phyloP scores from a whole-genome alignment of 192 early-diverging fungal species.

The Linnemannia exigua region DNA sequence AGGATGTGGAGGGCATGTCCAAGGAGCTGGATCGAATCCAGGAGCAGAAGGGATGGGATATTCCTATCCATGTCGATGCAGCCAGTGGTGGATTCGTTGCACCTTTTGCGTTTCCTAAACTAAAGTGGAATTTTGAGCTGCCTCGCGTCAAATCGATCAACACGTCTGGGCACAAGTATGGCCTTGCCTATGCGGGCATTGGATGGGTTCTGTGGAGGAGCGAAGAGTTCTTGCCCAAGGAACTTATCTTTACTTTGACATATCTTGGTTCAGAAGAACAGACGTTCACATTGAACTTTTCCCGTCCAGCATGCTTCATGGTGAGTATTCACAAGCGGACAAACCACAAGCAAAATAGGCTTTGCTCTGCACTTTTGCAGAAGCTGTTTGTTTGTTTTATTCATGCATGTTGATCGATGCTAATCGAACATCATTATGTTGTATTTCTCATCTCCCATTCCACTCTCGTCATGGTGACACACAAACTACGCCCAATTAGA shows the following conservation, averaged over 20 bases:
- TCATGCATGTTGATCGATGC: neutral
- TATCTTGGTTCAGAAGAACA: constrained; percentile 80
- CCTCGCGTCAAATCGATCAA: constrained; percentile 84
- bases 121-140: constrained; percentile 77
- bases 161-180: constrained; percentile 89
- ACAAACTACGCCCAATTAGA: constrained; percentile 42
- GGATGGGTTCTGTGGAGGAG: constrained; percentile 88
- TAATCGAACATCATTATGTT: neutral
- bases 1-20: constrained; percentile 76
- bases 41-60: constrained; percentile 71
- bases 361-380: no score
- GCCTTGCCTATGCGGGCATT: constrained; percentile 85
- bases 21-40: constrained; percentile 73
- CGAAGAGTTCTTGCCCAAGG: constrained; percentile 76
- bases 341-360: neutral
- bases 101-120: constrained; percentile 82
- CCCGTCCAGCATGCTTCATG: constrained; percentile 77
- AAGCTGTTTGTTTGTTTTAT: neutral
- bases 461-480: neutral
- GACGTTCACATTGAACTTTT: constrained; percentile 86
- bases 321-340: no score
- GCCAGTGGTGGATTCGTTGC: constrained; percentile 91
- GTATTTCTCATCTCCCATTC: neutral
- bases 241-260: constrained; percentile 81
- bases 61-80: constrained; percentile 90